Evolutionary conservation across 2,329 filamentous ascomycete species (phyloP).

Genomic region (Pyrenochaeta sp.): DNA sequence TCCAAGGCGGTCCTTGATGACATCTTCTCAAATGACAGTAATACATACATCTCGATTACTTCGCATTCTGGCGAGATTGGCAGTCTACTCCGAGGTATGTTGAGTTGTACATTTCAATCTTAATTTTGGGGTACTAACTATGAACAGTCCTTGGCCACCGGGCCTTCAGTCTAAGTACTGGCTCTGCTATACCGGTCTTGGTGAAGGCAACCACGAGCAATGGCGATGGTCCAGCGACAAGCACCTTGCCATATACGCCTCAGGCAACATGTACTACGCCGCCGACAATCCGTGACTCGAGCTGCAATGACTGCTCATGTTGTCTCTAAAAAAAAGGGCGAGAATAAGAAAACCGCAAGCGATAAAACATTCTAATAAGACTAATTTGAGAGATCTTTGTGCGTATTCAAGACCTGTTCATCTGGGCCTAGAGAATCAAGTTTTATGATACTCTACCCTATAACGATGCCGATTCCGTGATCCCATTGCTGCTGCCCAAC

Average conservation of each 20-base stretch:
- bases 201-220: constrained; percentile 64
- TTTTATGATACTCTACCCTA: too few relatives aligned
- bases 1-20: constrained; percentile 59
- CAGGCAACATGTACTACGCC: constrained; percentile 39
- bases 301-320: constrained; percentile 49
- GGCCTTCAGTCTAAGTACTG: constrained; percentile 70
- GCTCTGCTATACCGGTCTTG: constrained; percentile 72
- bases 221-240: constrained; percentile 40
- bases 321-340: constrained; percentile 22
- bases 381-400: too few relatives aligned
- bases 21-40: constrained; percentile 59
- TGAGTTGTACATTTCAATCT: too few relatives aligned
- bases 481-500: too few relatives aligned
- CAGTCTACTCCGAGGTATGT: constrained; percentile 56
- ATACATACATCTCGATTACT: constrained; percentile 62
- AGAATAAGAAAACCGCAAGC: not conserved
- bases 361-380: not conserved
- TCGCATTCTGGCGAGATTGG: constrained; percentile 68
- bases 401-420: too few relatives aligned
- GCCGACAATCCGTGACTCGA: constrained; percentile 39
- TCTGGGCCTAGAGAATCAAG: too few relatives aligned
- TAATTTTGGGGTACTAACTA: too few relatives aligned
- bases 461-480: too few relatives aligned
- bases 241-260: constrained; percentile 33
- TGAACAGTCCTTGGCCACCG: constrained; percentile 65